A percentile compares a stretch with the other conserved stretches of the same genome.
phyloP scores from a whole-genome alignment of 2,329 filamentous ascomycete species.

The Scorias spongiosa region DNA sequence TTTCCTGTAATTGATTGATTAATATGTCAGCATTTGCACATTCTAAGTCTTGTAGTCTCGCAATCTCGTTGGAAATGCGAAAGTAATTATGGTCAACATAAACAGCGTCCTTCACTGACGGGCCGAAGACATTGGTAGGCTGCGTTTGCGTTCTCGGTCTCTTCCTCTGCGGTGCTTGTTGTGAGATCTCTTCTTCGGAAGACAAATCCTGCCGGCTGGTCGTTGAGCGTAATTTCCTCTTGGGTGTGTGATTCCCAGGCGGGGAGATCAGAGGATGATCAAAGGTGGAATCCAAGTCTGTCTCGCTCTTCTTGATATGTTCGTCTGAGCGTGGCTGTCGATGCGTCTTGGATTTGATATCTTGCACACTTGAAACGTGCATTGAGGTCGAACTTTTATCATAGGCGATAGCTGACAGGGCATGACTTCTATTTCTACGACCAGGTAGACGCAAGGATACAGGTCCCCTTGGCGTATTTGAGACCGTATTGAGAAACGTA shows the following conservation, averaged over 20 bases:
- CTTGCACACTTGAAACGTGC: no score
- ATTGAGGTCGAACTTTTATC: no score
- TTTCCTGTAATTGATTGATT: constrained; percentile 39
- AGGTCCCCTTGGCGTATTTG: no score
- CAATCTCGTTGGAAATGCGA: background rate
- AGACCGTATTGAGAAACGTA: background rate
- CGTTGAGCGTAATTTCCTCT: background rate
- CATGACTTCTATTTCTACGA: no score
- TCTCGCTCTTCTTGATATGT: background rate
- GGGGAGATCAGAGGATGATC: background rate
- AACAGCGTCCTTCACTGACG: background rate
- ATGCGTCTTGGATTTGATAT: no score
- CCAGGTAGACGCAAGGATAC: no score
- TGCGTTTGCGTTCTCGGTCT: background rate
- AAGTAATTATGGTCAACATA: background rate
- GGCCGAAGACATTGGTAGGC: no score
- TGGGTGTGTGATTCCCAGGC: background rate
- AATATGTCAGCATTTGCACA: background rate
- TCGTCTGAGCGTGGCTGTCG: no score
- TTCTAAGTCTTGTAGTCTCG: background rate
- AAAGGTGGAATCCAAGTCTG: background rate
- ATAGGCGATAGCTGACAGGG: no score
- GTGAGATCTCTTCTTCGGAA: background rate
- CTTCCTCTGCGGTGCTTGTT: background rate
- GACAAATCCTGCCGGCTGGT: background rate